Percentiles rank a stretch among this genome's conserved stretches.
Conservation (phyloP, 306 rosid species). For the Rosa persica region DNA sequence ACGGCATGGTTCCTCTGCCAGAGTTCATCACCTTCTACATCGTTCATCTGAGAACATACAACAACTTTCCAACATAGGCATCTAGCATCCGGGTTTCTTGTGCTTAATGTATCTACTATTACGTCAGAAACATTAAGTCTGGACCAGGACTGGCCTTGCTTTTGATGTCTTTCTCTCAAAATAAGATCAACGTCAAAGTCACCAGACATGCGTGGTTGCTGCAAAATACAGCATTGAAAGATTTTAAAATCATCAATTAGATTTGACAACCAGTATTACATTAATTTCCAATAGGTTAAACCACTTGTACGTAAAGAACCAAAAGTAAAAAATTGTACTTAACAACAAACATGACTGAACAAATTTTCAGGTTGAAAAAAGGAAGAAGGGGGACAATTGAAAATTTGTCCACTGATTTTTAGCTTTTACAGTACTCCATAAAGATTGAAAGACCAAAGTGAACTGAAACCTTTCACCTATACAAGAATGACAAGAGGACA, state of each 20-base stretch:
- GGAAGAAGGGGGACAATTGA: too few relatives aligned
- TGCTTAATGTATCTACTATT: slow-evolving; percentile 49
- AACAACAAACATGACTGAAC: background rate
- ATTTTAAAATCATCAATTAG: slow-evolving; percentile 13
- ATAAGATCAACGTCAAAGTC: slow-evolving; percentile 66
- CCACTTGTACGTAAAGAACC: background rate
- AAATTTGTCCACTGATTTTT: too few relatives aligned
- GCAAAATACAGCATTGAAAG: slow-evolving; percentile 24
- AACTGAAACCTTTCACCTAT: background rate
- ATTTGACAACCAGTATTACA: background rate
- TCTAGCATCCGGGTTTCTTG: slow-evolving; percentile 57
- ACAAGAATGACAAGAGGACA: background rate
- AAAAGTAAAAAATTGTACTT: background rate
- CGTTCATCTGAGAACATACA: slow-evolving; percentile 54
- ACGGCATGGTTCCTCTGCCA: slow-evolving; percentile 28
- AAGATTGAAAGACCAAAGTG: background rate
- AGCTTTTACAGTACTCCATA: background rate
- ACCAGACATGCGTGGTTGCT: slow-evolving; percentile 49
- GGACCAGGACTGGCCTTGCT: slow-evolving; percentile 64
- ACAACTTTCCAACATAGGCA: slow-evolving; percentile 87
- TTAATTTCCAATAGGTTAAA: background rate
- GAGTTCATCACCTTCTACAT: slow-evolving; percentile 31
- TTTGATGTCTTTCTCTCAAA: slow-evolving; percentile 63
- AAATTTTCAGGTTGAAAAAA: background rate
- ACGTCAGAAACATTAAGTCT: slow-evolving; percentile 75